Evolutionary conservation across 2,329 filamentous ascomycete species (phyloP), one percentile per base, ranked within the genome.

Genomic region (Aureobasidium sp.): DNA sequence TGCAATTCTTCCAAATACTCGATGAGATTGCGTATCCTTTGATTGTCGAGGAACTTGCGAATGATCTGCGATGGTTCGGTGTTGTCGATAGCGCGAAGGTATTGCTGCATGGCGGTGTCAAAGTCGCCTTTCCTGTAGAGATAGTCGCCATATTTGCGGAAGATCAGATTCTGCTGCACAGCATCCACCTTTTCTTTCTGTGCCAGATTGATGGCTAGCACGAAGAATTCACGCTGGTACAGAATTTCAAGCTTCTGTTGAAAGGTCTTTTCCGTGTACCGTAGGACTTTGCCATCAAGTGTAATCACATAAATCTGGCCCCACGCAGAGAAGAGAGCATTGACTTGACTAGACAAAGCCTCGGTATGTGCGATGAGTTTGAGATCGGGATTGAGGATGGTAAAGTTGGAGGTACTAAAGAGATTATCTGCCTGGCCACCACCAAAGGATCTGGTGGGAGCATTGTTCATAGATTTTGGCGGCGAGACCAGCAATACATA

Each of bases 91-190:
- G 95, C 93, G 68, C 91, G 89, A 65, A 99, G 86, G 71, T 99
- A 99, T 73, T 97, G 94, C 69, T 95, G 88, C 95, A 99, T 99
- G n/a, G 95, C 92, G 7, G 90, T 94, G 71, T 99, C 94, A 70
- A 93, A 99, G 71, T 97, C 92, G 5, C 89, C 91, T 70, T 96
- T 96, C 67, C 95, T 90, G 70, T 99, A 97, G 3, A 97, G 76
- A 70, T 93, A 90, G 72, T 99, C 94, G 14, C 93, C 94, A 73
- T 96, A 97, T 72, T 88, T 92, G 63, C 93, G 87, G 71, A 93
- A 95, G 63, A 99, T 99, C 63, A 89, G 80, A 69, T 95, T 97
- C 69, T 96, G 90, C 73, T 97, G 90, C 51, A 87, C 79, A 2
- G 79, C 76, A 72, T 92, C 90, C 69, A 97, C 82, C 1, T 91